Base-by-base conservation (phyloP, 2,329 filamentous ascomycete genomes). In the Parasarocladium wereldwijsianum region DNA sequence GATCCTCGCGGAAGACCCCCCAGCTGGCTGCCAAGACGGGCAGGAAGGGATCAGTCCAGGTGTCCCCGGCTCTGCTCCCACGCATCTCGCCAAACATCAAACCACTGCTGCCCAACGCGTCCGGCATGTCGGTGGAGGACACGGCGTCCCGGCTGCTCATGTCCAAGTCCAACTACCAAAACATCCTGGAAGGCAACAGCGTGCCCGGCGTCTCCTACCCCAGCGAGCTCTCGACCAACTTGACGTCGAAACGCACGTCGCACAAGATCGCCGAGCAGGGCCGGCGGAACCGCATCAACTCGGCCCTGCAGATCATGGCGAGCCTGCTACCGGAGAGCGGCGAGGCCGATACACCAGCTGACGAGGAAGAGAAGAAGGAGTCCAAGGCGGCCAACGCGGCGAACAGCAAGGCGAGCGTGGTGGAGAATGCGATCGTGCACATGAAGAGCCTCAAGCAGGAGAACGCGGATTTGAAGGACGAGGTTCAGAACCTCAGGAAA, bases 181-280 rank as follows among this genome's bases (percentile, higher is more conserved):
- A 94, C 43, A 90, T 98, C 21, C 58, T 98, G 8, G 90, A 96
- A 50, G 90, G 90, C 28, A 96, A 85, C 29, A 76, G 78, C 33
- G 73, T 94, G 1, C 86, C 86, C 0, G 87, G 87, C 9, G 79
- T 94, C 9, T 80, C 79, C 2, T 96, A 94, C 42, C 86, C 87
- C 1, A 84, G 81, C 41, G 82, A 86, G 30, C 64, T 98, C 24
- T 93, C 86, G 6, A 92, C 86, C 14, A 93, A 93, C 40, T 60
- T 98, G 16, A 94, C 86, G 0, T 93, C 85, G 3, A 98, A 98
- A 59, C 78, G 87, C 31, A 96, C 90, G 2, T 93, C 85, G 24
- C 90, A 98, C 59, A 98, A 98, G 55, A 83, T 98, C 40, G 90
- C 90, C 12, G 90, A 98, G 55, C 90, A 98, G 57, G 90, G 90